Conservation (phyloP, 2,329 filamentous ascomycete genomes). For the Penicillium janthinellum region DNA sequence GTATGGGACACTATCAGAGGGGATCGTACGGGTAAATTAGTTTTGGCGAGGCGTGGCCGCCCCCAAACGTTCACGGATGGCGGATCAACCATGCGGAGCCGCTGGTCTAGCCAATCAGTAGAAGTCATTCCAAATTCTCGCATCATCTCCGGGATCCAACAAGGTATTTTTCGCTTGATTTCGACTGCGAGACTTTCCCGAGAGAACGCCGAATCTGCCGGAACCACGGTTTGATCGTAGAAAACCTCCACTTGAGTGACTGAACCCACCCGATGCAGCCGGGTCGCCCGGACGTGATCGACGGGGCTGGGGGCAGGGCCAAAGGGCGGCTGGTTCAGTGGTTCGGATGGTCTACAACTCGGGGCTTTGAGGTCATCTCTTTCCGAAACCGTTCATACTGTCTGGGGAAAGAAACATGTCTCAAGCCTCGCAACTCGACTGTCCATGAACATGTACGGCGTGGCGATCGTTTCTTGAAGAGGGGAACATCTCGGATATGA, state of each 20-base stretch:
- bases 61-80: neutral
- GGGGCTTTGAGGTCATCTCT: neutral
- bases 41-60: neutral
- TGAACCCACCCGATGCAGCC: slow-evolving; percentile 2
- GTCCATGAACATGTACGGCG: neutral
- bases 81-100: slow-evolving; percentile 1
- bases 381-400: neutral
- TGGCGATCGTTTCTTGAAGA: too few relatives aligned
- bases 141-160: too few relatives aligned
- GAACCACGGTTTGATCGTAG: slow-evolving; percentile 12
- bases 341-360: neutral
- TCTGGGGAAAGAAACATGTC: neutral
- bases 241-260: slow-evolving; percentile 5
- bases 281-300: neutral
- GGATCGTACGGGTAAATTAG: neutral
- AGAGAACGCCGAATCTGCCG: slow-evolving; percentile 22
- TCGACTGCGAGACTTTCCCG: slow-evolving; percentile 25
- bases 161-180: neutral
- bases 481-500: too few relatives aligned
- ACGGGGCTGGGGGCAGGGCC: neutral
- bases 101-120: neutral
- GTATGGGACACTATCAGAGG: neutral
- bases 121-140: too few relatives aligned
- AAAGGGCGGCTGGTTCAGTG: neutral
- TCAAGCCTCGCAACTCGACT: neutral